A percentile compares a stretch with the other conserved stretches of the same genome.
Conservation (phyloP, 345 rosid genomes). For the Psidium guajava region DNA sequence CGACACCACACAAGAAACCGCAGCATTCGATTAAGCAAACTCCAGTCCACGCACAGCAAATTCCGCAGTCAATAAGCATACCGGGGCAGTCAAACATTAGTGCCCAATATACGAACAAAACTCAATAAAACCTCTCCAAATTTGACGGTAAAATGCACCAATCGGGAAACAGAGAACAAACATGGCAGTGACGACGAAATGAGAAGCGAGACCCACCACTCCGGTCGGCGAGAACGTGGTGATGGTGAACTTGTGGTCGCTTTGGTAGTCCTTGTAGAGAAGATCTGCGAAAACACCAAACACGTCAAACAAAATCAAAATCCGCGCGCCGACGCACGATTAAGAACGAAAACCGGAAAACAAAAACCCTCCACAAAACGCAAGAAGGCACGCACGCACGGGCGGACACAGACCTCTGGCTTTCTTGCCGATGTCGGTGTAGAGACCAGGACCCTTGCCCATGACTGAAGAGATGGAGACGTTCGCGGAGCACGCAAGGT, state of each 20-base stretch:
- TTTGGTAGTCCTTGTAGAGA: slow-evolving; percentile 86
- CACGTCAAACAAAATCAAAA: not conserved
- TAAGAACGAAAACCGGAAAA: not conserved
- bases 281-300: slow-evolving; percentile 37
- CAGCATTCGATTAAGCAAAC: not conserved
- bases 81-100: not conserved
- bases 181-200: not conserved
- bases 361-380: not conserved
- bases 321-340: not conserved
- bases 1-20: not conserved
- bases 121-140: not conserved
- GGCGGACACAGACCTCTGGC: slow-evolving; percentile 51
- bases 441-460: slow-evolving; percentile 95
- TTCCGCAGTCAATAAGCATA: not conserved
- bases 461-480: slow-evolving; percentile 14
- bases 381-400: too few species aligned
- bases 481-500: not conserved
- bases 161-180: not conserved
- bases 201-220: slow-evolving; percentile 41
- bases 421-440: slow-evolving; percentile 87
- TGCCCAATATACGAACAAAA: not conserved
- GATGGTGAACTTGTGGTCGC: slow-evolving; percentile 79
- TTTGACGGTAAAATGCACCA: not conserved
- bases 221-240: slow-evolving; percentile 77
- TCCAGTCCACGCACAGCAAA: not conserved